Evolutionary conservation across 208 protist genomes (phyloP), one percentile per base, ranked within the genome.

Genomic region (Trypanosomatidae sp.): DNA sequence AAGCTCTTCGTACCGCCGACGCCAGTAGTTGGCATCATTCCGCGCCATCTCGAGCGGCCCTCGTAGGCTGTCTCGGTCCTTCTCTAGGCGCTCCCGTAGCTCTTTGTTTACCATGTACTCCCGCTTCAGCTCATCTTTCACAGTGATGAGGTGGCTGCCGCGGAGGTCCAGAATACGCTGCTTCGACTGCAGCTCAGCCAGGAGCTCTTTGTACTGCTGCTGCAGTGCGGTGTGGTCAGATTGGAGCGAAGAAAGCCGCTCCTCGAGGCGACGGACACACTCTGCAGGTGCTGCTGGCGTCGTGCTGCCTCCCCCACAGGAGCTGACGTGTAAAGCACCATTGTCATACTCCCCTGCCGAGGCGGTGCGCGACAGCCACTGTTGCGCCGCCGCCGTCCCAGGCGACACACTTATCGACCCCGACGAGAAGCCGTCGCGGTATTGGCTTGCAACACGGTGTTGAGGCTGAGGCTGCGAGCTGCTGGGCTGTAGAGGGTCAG

Each of bases 11-110:
- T 86, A 95, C 25, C 83, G 78, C 17, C 84, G 56, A 0, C 85
- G 81, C 88, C 88, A 95, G 73, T 95, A 88, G 30, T 84, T 71
- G 3, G 83, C 85, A 67, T 95, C 87, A 30, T 81, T 86, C 44
- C 82, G 77, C 8, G 87, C 87, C 43, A 76, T 80, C 41, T 88
- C 68, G 0, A 93, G 60, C 50, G 86, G 69, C 22, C 73, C 73
- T 36, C 76, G 67, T 36, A 85, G 55, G 30, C 43, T 72, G 25
- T 78, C 71, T 41, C 81, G 76, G 67, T 92, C 88, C 49, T 82
- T 72, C 44, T 91, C 82, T 0, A 91, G 65, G 1, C 67, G 77
- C 74, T 84, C 71, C 22, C 82, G 83, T 33, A 95, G 76, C 49
- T 90, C 83, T 49, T 81, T 56, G 62, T 83, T 88, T 22, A 68